These are phyloP conservation scores for Epichloe brachyelytri DNA, from an alignment of 2,329 filamentous ascomycete genomes.

Conservation along the genomic window DNA sequence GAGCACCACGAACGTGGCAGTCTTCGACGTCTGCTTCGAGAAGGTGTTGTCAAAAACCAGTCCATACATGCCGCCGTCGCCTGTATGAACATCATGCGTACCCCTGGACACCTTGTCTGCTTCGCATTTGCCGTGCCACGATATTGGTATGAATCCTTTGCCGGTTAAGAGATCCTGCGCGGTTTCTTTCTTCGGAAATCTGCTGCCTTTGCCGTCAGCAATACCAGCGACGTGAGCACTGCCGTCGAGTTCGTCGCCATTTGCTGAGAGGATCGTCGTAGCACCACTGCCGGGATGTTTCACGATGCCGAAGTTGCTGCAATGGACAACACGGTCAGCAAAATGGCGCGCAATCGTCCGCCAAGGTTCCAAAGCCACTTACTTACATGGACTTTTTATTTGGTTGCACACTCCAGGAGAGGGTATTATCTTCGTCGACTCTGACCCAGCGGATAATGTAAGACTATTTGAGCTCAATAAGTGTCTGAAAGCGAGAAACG, in stretches of 20 bases:
- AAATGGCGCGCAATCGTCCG: neutral
- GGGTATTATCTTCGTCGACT: slow-evolving; percentile 78
- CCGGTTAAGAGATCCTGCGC: slow-evolving; percentile 51
- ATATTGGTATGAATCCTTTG: slow-evolving; percentile 56
- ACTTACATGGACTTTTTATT: slow-evolving; percentile 92
- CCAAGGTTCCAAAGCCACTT: slow-evolving; percentile 8
- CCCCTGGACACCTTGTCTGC: slow-evolving; percentile 91
- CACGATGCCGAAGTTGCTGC: slow-evolving; percentile 87
- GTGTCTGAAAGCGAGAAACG: neutral
- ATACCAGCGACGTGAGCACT: slow-evolving; percentile 31
- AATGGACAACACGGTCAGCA: slow-evolving; percentile 8
- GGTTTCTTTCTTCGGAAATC: slow-evolving; percentile 43
- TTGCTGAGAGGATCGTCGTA: slow-evolving; percentile 31
- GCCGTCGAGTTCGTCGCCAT: slow-evolving; percentile 29
- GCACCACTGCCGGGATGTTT: slow-evolving; percentile 75
- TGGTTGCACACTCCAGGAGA: slow-evolving; percentile 95
- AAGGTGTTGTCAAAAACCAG: slow-evolving; percentile 98
- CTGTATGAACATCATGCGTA: slow-evolving; percentile 62
- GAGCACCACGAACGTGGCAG: slow-evolving; percentile 83
- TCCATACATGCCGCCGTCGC: slow-evolving; percentile 84
- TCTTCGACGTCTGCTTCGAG: slow-evolving; percentile 89
- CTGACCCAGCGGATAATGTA: slow-evolving; percentile 97
- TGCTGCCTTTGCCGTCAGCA: slow-evolving; percentile 32
- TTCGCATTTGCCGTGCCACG: slow-evolving; percentile 92
- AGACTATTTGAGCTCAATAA: slow-evolving; percentile 45